These are phyloP conservation scores for Colletotrichum sojae DNA, from an alignment of 2,329 filamentous ascomycete genomes.

Conservation along the genomic window DNA sequence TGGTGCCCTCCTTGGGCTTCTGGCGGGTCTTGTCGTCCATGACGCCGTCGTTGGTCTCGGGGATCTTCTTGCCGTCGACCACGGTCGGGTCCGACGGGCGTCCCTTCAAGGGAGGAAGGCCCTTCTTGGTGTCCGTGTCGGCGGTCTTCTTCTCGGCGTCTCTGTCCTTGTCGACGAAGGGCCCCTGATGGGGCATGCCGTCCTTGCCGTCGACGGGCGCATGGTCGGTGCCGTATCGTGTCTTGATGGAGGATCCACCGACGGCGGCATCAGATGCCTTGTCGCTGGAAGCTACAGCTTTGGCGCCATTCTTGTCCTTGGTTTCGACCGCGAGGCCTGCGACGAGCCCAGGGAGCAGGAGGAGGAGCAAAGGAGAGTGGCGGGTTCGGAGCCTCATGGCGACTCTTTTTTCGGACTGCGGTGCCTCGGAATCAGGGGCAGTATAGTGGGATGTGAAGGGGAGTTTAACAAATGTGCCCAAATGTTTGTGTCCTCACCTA, in stretches of 20 bases:
- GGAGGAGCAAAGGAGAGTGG: constrained; percentile 70
- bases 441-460: constrained; percentile 9
- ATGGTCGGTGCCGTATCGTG: constrained; percentile 72
- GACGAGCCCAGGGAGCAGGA: constrained; percentile 71
- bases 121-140: constrained; percentile 52
- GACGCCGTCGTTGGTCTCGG: constrained; percentile 81
- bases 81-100: constrained; percentile 66
- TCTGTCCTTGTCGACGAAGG: constrained; percentile 69
- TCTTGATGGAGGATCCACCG: constrained; percentile 48
- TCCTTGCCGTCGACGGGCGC: constrained; percentile 93
- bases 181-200: constrained; percentile 92
- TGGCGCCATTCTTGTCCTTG: constrained; percentile 43
- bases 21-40: constrained; percentile 90
- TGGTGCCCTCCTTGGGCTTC: constrained; percentile 86
- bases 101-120: constrained; percentile 63
- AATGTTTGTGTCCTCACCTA: constrained; percentile 23
- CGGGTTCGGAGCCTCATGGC: constrained; percentile 73
- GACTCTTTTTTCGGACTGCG: constrained; percentile 27
- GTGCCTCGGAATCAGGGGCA: constrained; percentile 22
- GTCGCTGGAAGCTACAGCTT: constrained; percentile 46
- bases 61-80: constrained; percentile 73
- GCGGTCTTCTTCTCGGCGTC: constrained; percentile 51
- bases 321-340: constrained; percentile 51
- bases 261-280: constrained; percentile 42
- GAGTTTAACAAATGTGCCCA: constrained; percentile 17